These are phyloP conservation scores for Leucosporidium scottii DNA, from an alignment of 768 basidiomycete genomes.

Conservation along the genomic window DNA sequence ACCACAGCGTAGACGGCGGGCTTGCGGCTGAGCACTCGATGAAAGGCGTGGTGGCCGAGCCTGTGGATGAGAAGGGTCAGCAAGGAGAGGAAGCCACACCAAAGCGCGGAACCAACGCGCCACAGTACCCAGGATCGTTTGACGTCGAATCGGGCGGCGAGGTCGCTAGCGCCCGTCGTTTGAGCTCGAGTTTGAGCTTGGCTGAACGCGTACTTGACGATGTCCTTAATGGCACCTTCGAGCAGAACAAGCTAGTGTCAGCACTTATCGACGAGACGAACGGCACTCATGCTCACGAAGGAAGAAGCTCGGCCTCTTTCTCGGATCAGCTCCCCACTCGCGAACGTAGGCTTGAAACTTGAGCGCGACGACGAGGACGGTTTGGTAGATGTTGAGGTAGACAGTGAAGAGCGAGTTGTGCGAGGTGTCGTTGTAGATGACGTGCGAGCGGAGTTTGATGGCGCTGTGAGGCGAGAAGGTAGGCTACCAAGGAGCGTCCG, in stretches of 20 bases:
- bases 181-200: slow-evolving; percentile 49
- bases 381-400: slow-evolving; percentile 78
- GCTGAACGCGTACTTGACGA: slow-evolving; percentile 53
- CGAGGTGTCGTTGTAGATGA: slow-evolving; percentile 39
- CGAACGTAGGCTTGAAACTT: slow-evolving; percentile 78
- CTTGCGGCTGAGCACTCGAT: slow-evolving; percentile 55
- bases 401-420: slow-evolving; percentile 63
- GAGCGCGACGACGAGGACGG: slow-evolving; percentile 70
- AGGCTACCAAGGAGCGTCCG: background rate
- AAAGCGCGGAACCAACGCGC: slow-evolving; percentile 43
- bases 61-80: slow-evolving; percentile 44
- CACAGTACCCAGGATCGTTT: slow-evolving; percentile 55
- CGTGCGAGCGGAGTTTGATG: slow-evolving; percentile 53
- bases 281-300: slow-evolving; percentile 47
- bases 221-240: slow-evolving; percentile 63
- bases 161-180: slow-evolving; percentile 45
- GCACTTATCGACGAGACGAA: background rate
- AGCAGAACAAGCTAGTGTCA: slow-evolving; percentile 56
- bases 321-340: slow-evolving; percentile 33
- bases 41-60: slow-evolving; percentile 76
- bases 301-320: slow-evolving; percentile 48
- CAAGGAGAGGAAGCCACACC: background rate
- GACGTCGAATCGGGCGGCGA: slow-evolving; percentile 47
- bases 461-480: slow-evolving; percentile 47
- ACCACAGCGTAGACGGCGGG: slow-evolving; percentile 41